phyloP scores from a whole-genome alignment of 2,329 filamentous ascomycete genomes.

The Sporothrix pseudoabietina region DNA sequence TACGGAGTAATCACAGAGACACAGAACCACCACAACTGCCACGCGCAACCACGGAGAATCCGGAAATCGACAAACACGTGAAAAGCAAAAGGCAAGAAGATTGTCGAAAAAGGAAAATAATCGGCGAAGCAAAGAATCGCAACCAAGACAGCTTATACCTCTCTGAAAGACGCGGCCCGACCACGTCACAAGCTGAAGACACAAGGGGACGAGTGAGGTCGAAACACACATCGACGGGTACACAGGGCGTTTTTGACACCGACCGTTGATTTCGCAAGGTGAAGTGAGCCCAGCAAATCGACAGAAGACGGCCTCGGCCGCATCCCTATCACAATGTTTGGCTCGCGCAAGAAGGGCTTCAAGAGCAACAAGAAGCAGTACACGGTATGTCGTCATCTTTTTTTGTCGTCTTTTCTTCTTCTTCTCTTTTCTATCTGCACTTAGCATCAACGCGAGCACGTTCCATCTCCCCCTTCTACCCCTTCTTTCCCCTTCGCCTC shows the following conservation, averaged over 20 bases:
- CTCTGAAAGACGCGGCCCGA: not conserved
- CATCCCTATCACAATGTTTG: constrained; percentile 45
- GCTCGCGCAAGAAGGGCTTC: constrained; percentile 53
- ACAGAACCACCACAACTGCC: not conserved
- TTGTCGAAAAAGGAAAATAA: not conserved
- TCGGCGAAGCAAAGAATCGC: not conserved
- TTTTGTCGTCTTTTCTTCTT: constrained; percentile 6
- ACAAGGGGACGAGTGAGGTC: not conserved
- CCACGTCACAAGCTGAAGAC: not conserved
- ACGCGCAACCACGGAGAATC: constrained; percentile 25
- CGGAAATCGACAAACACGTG: constrained; percentile 21
- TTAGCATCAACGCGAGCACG: not conserved
- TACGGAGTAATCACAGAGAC: not conserved
- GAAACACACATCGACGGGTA: not conserved
- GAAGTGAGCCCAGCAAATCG: not conserved
- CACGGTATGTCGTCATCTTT: constrained; percentile 49
- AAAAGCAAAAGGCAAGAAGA: not conserved
- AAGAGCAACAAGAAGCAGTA: constrained; percentile 50
- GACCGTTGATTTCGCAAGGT: not conserved
- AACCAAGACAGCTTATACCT: not conserved
- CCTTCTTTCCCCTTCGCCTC: not conserved
- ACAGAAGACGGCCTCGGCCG: constrained; percentile 14
- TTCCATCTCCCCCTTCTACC: not conserved
- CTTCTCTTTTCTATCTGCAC: not conserved
- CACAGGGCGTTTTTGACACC: constrained; percentile 3